Conservation (phyloP, 768 basidiomycete species). For the Scleroderma citrinum region DNA sequence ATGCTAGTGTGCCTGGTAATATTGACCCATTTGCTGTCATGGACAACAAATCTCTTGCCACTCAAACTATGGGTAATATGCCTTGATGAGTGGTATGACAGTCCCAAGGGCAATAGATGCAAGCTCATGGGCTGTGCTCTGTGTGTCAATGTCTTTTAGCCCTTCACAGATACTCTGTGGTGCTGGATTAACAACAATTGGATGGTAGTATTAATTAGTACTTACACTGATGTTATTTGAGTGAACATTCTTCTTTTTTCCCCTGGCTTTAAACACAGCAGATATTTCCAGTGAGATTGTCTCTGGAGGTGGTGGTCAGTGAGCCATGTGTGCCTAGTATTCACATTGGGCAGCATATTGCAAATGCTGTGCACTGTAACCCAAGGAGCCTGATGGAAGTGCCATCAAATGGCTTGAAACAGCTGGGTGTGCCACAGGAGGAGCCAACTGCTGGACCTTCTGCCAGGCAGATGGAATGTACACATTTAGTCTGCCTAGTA, state of each 20-base stretch:
- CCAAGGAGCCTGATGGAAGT: neutral
- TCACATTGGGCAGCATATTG: neutral
- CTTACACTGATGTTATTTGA: slow-evolving; percentile 1
- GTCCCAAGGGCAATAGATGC: neutral
- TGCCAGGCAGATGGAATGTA: slow-evolving; percentile 2
- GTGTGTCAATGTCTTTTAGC: neutral
- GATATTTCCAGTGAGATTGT: slow-evolving; percentile 1
- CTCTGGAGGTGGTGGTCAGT: neutral
- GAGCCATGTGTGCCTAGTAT: neutral
- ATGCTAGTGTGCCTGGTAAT: neutral
- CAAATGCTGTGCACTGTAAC: slow-evolving; percentile 3
- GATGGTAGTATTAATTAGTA: neutral
- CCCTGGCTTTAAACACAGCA: neutral
- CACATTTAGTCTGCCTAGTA: neutral
- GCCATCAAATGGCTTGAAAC: neutral
- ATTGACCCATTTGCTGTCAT: slow-evolving; percentile 3
- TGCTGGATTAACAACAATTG: neutral
- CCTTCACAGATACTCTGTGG: slow-evolving; percentile 6
- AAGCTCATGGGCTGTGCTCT: neutral
- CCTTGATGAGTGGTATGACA: neutral
- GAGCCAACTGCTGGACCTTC: neutral
- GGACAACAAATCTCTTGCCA: slow-evolving; percentile 4
- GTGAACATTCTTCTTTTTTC: neutral
- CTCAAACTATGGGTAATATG: neutral
- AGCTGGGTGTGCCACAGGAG: neutral